A percentile compares a stretch with the other conserved stretches of the same genome.
phyloP scores from a whole-genome alignment of 257 asterid genomes.

The Gentiana straminea region DNA sequence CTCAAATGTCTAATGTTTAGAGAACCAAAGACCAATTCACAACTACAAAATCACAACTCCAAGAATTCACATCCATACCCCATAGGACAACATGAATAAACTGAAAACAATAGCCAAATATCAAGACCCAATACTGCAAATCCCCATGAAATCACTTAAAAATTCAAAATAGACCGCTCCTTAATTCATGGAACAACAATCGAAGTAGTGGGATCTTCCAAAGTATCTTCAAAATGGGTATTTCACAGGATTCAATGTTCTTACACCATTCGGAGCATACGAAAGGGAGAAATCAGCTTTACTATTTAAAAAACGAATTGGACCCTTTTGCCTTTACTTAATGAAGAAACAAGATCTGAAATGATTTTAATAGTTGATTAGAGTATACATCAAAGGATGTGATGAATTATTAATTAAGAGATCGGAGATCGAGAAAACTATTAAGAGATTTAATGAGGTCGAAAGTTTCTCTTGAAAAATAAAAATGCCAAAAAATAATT shows the following conservation, averaged over 20 bases:
- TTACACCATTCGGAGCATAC: background rate
- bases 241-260: constrained; percentile 2
- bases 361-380: background rate
- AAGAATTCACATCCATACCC: background rate
- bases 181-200: background rate
- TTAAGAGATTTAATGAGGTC: too few relatives aligned
- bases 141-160: background rate
- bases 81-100: background rate
- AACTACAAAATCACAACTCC: background rate
- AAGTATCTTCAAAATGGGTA: background rate
- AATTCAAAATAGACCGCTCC: constrained; percentile 1
- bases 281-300: background rate
- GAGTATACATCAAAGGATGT: background rate
- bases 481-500: too few relatives aligned
- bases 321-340: background rate
- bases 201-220: background rate
- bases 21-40: background rate
- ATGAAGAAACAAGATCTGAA: constrained; percentile 3
- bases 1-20: background rate
- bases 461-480: too few relatives aligned
- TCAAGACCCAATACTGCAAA: constrained; percentile 1
- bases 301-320: background rate
- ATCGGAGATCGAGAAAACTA: background rate
- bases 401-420: background rate
- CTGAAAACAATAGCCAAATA: background rate